Evolutionary conservation across 192 early-diverging fungal species (phyloP).

Genomic region (Mortierella alpina): DNA sequence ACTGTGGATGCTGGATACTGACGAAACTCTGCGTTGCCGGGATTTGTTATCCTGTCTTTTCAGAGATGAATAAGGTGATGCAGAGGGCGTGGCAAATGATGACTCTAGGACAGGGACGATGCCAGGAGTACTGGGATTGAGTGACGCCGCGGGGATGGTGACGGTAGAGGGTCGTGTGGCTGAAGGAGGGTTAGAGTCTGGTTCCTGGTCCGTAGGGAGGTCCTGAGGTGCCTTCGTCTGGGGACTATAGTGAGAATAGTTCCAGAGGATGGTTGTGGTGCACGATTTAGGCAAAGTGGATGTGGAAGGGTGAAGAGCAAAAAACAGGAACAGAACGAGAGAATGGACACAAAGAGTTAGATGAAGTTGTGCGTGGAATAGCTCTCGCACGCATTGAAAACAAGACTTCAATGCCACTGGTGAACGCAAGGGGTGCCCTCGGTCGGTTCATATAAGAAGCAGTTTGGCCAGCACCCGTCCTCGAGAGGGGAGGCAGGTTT

Average conservation of each 20-base stretch:
- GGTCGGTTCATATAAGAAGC: too few relatives aligned
- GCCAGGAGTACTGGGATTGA: not conserved
- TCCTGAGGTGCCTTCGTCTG: not conserved
- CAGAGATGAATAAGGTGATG: constrained; percentile 1
- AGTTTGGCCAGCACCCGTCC: too few relatives aligned
- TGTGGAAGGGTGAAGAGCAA: not conserved
- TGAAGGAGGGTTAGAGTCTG: not conserved
- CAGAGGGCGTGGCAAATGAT: constrained; percentile 9
- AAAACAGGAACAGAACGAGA: not conserved
- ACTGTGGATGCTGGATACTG: constrained; percentile 49
- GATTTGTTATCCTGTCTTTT: constrained; percentile 17
- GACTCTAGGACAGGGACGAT: constrained; percentile 8
- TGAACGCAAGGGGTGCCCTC: too few relatives aligned
- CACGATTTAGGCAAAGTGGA: too few relatives aligned
- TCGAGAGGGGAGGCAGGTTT: too few relatives aligned
- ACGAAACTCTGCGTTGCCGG: constrained; percentile 49
- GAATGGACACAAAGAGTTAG: not conserved
- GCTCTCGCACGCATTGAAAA: too few relatives aligned
- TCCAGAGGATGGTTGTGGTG: too few relatives aligned
- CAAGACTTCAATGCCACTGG: too few relatives aligned
- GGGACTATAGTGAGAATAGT: too few relatives aligned
- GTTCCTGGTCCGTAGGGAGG: not conserved
- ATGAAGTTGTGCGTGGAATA: too few relatives aligned
- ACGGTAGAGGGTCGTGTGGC: not conserved
- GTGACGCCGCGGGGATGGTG: constrained; percentile 4